Conservation (phyloP, 2,329 filamentous ascomycete genomes). For the Rhynchosporium graminicola region DNA sequence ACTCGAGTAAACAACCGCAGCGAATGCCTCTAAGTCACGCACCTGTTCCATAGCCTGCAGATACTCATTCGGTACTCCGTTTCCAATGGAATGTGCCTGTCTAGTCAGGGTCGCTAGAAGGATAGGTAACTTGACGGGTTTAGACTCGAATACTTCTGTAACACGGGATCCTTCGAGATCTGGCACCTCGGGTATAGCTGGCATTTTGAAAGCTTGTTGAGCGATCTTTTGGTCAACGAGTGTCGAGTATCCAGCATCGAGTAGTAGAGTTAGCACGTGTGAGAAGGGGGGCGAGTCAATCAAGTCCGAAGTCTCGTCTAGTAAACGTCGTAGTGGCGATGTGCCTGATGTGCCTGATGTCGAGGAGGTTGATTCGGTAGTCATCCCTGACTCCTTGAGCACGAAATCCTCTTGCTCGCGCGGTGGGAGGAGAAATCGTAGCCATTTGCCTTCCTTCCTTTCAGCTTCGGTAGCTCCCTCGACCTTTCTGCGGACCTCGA, state of each 20-base stretch:
- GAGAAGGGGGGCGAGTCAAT: conserved; percentile 92
- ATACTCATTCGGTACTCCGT: conserved; percentile 72
- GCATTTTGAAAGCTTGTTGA: conserved; percentile 72
- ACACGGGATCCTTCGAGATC: conserved; percentile 41
- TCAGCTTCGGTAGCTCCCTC: conserved; percentile 73
- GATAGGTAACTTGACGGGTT: conserved; percentile 75
- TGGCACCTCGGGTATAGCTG: conserved; percentile 39
- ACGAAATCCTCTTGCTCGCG: conserved; percentile 78
- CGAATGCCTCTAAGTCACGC: conserved; percentile 77
- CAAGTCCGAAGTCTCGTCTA: conserved; percentile 94
- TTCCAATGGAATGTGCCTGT: conserved; percentile 87
- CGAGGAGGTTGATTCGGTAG: conserved; percentile 51
- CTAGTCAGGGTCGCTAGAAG: conserved; percentile 86
- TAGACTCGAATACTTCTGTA: conserved; percentile 54
- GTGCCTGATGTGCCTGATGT: conserved; percentile 42
- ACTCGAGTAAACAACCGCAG: conserved; percentile 83
- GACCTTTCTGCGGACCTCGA: conserved; percentile 80
- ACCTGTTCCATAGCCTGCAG: conserved; percentile 75
- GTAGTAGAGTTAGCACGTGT: conserved; percentile 80
- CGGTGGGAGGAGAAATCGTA: conserved; percentile 80
- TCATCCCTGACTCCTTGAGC: conserved; percentile 81
- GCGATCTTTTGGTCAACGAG: conserved; percentile 83
- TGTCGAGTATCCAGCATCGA: conserved; percentile 83
- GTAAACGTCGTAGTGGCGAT: conserved; percentile 70
- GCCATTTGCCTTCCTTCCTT: conserved; percentile 63